A percentile compares a stretch with the other conserved stretches of the same genome.
Conservation (phyloP, 257 asterid genomes). For the Nicotiana attenuata region DNA sequence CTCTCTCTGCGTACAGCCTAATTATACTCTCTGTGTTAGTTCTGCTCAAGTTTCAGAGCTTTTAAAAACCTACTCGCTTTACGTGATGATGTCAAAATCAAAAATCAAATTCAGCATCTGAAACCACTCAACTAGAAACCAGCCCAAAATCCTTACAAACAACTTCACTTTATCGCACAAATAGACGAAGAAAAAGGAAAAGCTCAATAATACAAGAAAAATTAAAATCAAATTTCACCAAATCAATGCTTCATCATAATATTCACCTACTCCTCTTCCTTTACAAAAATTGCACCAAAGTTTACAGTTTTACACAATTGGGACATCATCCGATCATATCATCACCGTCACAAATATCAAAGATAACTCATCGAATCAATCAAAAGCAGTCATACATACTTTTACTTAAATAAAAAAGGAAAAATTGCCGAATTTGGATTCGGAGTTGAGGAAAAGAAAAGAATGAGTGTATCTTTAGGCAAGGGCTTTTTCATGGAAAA, state of each 20-base stretch:
- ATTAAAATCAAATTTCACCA: not conserved
- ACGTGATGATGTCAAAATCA: not conserved
- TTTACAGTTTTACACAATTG: not conserved
- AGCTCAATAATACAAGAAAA: not conserved
- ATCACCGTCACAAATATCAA: constrained; percentile 8
- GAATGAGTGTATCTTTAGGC: constrained; percentile 8
- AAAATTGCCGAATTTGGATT: not conserved
- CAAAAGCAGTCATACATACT: not conserved
- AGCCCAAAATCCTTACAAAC: not conserved
- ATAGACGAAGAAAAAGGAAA: not conserved
- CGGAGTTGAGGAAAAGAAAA: constrained; percentile 2
- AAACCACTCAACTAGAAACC: not conserved
- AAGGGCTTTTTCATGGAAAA: constrained; percentile 54
- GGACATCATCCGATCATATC: constrained; percentile 22
- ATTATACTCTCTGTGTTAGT: constrained; percentile 2
- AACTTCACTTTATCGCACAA: not conserved
- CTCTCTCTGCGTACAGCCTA: not conserved
- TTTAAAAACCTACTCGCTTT: not conserved
- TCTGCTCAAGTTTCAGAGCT: constrained; percentile 4
- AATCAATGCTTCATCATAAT: not conserved
- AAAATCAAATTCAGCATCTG: constrained; percentile 5
- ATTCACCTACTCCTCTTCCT: not conserved
- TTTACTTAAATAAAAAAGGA: not conserved
- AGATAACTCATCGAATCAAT: not conserved
- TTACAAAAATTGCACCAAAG: not conserved